Evolutionary conservation across 306 rosid species (phyloP), one percentile per base, ranked within the genome.

Genomic region (Pueraria montana): DNA sequence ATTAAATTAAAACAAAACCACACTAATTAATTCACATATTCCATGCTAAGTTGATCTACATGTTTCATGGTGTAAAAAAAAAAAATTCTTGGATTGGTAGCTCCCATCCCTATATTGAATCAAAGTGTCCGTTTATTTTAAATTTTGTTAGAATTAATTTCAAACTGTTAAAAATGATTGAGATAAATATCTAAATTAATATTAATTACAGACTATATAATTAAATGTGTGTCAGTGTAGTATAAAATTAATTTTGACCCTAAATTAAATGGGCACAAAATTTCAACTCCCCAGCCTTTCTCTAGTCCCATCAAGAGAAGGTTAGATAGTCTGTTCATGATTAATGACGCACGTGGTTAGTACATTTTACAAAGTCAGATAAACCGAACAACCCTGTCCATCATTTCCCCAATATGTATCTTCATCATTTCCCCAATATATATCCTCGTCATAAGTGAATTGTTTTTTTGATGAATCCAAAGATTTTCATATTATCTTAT

Each of bases 241-340:
- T 34, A 48, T 45, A 12, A 45, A 48, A 48, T 3, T 50, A 50
- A 50, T 50, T 50, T n/a, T n/a, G 24, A 53, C 4, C 61, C 27
- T 9, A 20, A 21, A 21, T 2, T 3, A 58, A 21, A 56, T 1
- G 8, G 6, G 20, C 42, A 8, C 13, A 66, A 36, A 34, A 66
- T 17, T 36, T 66, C 16, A 66, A 66, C 49, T 34, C 49, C 8
- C 26, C 3, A 66, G 0, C 49, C 49, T 66, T 38, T 38, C 27
- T 32, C 24, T 17, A 34, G 45, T 30, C 46, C 72, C 72, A 66
- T 38, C 72, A 34, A 34, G 8, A 64, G 34, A 34, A 66, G 72
- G 17, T 24, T 27, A 16, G 30, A 27, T 14, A 14, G 45, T 21
- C 0, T 1, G 53, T 42, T 42, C 11, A 11, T 43, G 55, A 69